phyloP scores from a whole-genome alignment of 1,139 yeast species.

The Kodamaea anthophila region DNA sequence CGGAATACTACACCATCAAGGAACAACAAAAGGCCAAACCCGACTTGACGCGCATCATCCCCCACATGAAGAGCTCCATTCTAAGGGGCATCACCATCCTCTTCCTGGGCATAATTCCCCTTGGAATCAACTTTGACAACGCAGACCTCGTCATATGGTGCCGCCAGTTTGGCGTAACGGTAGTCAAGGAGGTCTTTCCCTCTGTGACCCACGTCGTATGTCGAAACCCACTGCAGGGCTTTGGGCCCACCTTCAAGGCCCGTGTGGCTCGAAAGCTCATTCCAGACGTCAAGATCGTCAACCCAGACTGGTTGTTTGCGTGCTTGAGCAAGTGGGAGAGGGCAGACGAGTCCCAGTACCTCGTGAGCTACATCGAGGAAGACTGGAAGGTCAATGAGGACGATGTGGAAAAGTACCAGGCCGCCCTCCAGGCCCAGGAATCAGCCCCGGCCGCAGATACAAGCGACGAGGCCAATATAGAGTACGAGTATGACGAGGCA shows the following conservation, averaged over 20 bases:
- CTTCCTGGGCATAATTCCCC: constrained; percentile 82
- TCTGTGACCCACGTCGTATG: constrained; percentile 89
- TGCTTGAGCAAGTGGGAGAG: constrained; percentile 76
- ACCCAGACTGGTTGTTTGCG: constrained; percentile 87
- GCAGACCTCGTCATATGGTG: constrained; percentile 93
- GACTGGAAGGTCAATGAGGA: constrained; percentile 38
- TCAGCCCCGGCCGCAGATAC: constrained; percentile 7
- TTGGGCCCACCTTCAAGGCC: constrained; percentile 62
- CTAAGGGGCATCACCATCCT: constrained; percentile 66
- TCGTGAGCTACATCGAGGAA: constrained; percentile 40
- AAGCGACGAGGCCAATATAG: constrained; percentile 5
- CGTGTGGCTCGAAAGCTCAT: constrained; percentile 60
- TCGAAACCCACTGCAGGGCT: constrained; percentile 39
- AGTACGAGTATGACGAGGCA: constrained; percentile 48
- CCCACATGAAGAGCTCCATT: constrained; percentile 60
- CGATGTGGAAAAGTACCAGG: constrained; percentile 41
- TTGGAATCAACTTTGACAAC: constrained; percentile 61
- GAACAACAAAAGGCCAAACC: constrained; percentile 32
- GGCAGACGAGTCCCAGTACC: constrained; percentile 57
- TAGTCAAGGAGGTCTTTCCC: constrained; percentile 65
- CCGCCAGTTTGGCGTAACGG: constrained; percentile 83
- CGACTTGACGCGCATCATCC: constrained; percentile 64
- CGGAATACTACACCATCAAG: constrained; percentile 52
- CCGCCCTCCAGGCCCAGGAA: constrained; percentile 21
- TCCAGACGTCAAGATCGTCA: constrained; percentile 72